These are phyloP conservation scores for Croton setiger DNA, from an alignment of 441 rosid species.

Conservation along the genomic window DNA sequence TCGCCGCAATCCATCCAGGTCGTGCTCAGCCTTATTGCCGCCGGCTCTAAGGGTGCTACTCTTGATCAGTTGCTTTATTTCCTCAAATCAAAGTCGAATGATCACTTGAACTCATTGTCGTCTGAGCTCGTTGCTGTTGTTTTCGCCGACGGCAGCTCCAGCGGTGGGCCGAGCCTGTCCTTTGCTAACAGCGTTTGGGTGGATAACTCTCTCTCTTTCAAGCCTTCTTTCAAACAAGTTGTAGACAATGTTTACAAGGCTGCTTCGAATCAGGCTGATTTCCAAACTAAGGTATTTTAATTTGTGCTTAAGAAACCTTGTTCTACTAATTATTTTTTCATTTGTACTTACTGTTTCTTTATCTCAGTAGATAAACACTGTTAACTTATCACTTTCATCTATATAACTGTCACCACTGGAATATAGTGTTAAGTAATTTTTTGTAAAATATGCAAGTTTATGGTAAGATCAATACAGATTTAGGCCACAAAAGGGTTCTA, in stretches of 20 bases:
- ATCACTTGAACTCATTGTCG: conserved; percentile 52
- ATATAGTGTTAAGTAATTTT: neutral
- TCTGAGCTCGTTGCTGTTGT: conserved; percentile 60
- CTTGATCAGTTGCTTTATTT: conserved; percentile 73
- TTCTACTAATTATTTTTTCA: too few relatives aligned
- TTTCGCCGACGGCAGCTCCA: conserved; percentile 59
- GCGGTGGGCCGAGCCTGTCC: conserved; percentile 63
- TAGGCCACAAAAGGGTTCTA: neutral
- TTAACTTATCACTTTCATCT: too few relatives aligned
- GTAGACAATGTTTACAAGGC: conserved; percentile 55
- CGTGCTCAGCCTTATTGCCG: conserved; percentile 61
- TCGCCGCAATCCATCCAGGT: conserved; percentile 81
- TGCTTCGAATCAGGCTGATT: conserved; percentile 55
- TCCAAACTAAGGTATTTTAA: conserved; percentile 58
- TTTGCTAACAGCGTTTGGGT: conserved; percentile 73
- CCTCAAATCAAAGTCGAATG: conserved; percentile 54
- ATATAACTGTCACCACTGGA: neutral
- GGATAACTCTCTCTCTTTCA: conserved; percentile 57
- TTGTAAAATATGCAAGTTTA: neutral
- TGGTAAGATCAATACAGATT: neutral
- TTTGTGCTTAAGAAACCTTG: neutral
- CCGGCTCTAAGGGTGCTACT: conserved; percentile 65
- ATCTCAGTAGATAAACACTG: too few relatives aligned
- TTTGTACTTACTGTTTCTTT: too few relatives aligned
- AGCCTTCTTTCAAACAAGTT: conserved; percentile 54